Base-by-base conservation (phyloP, 1,139 yeast species). In the Insectozyma bohioensis region DNA sequence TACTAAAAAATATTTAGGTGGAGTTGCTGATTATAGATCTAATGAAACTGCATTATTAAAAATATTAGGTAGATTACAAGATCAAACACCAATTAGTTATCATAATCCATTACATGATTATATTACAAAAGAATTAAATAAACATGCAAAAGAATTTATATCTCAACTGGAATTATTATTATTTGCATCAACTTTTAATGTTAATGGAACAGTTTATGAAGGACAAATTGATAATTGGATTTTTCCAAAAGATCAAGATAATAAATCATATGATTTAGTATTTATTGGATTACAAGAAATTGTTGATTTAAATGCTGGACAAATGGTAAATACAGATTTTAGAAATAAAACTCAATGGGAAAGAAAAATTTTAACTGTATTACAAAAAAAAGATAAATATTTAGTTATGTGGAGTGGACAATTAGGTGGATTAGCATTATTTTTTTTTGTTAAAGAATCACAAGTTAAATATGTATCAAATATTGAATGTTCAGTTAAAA, bases 201-300 rank as follows among this genome's bases (percentile, higher is more conserved):
- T 82, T 12, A 80, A 82, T 53, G 92, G 85, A 0, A 68, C 71
- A 12, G 54, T 67, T 12, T 64, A 68, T 31, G 70, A 72, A 9
- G 82, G 75, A 1, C 75, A 72, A 43, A 57, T 80, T n/a, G 53
- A 57, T 2, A 56, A 64, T 2, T 80, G 88, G 84, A 43, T 84
- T 3, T 78, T 71, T 41, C 87, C 88, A 39, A 28, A 37, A 14
- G 20, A 21, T 18, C 18, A 20, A 18, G 40, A 33, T 14, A 36
- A 36, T 10, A 41, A 15, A 40, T 45, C 31, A 9, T 57, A 85
- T 36, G 97, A 90, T 53, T 54, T 92, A 12, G 85, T 85, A 26
- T 78, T 85, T 18, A 70, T 94, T 42, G 97, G 96, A 2, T 66
- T 94, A 36, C 96, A 94, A 56, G 99, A 94, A 53, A 81, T 92